These are phyloP conservation scores for Neonectria hederae DNA, from an alignment of 2,329 filamentous ascomycete species.

Conservation along the genomic window DNA sequence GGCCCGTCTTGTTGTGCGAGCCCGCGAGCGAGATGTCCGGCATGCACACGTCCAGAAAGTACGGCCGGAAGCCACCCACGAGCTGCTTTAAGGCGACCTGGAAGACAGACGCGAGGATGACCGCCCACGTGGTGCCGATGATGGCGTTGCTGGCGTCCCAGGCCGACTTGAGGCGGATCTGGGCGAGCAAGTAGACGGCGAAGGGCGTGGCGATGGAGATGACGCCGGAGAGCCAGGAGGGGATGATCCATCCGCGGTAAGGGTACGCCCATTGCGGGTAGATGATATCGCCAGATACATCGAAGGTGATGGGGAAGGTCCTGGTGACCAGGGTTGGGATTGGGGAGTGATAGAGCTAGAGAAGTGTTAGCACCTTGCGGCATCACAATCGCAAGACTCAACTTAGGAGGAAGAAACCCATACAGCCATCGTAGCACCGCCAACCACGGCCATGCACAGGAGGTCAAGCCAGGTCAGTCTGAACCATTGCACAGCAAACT, in stretches of 20 bases:
- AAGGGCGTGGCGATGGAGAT: conserved; percentile 68
- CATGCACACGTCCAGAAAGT: conserved; percentile 72
- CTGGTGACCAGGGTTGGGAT: conserved; percentile 64
- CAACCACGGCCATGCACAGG: conserved; percentile 66
- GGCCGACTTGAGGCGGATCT: conserved; percentile 65
- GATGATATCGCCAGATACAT: conserved; percentile 67
- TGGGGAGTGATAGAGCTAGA: conserved; percentile 56
- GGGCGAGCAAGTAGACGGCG: conserved; percentile 63
- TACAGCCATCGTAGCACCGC: conserved; percentile 44
- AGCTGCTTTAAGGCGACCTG: conserved; percentile 74
- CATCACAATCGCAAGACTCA: neutral
- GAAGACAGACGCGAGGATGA: conserved; percentile 69
- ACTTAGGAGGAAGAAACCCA: neutral
- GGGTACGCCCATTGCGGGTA: conserved; percentile 73
- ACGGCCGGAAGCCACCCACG: conserved; percentile 70
- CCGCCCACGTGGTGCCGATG: conserved; percentile 67
- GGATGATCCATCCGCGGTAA: conserved; percentile 68
- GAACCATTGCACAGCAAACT: conserved; percentile 59
- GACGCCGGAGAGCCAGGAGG: conserved; percentile 66
- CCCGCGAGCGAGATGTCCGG: conserved; percentile 59
- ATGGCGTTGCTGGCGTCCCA: conserved; percentile 71
- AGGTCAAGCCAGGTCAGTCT: conserved; percentile 68
- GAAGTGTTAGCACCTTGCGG: conserved; percentile 14
- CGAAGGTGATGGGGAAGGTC: conserved; percentile 70
- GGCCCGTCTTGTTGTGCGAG: conserved; percentile 52